These are phyloP conservation scores for Terana coerulea DNA, from an alignment of 768 basidiomycete genomes.

Conservation along the genomic window DNA sequence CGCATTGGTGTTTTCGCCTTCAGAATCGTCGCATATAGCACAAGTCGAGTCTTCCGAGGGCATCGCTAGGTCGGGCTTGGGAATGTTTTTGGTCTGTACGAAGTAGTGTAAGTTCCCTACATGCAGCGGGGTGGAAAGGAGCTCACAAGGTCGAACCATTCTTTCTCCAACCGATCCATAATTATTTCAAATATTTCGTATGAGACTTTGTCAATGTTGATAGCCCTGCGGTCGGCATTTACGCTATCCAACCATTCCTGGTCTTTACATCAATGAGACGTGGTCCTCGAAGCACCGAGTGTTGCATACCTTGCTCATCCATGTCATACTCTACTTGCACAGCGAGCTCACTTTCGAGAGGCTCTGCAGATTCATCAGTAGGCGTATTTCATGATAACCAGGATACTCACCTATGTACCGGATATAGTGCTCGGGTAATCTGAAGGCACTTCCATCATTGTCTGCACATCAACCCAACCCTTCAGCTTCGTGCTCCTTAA, in stretches of 20 bases:
- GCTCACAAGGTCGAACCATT: conserved; percentile 95
- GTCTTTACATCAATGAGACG: conserved; percentile 37
- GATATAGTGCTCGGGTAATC: conserved; percentile 81
- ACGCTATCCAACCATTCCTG: conserved; percentile 90
- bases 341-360: conserved; percentile 87
- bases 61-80: conserved; percentile 81
- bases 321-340: conserved; percentile 98
- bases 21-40: conserved; percentile 96
- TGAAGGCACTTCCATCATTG: conserved; percentile 68
- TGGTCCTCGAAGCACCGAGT: background rate
- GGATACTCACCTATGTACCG: conserved; percentile 67
- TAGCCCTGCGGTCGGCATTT: conserved; percentile 79
- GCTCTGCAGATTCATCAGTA: conserved; percentile 50
- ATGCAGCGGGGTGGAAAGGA: conserved; percentile 11
- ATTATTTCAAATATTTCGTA: conserved; percentile 93
- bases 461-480: conserved; percentile 30
- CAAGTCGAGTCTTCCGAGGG: conserved; percentile 96
- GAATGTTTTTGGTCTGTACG: conserved; percentile 84
- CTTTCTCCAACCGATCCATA: conserved; percentile 98
- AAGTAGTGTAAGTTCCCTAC: background rate
- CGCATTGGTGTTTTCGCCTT: conserved; percentile 97
- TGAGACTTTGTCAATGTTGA: conserved; percentile 63
- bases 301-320: conserved; percentile 87
- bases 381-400: background rate
- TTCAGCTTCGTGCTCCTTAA: background rate